These are phyloP conservation scores for Cicer pinnatifidum DNA, from an alignment of 306 rosid species.

Conservation along the genomic window DNA sequence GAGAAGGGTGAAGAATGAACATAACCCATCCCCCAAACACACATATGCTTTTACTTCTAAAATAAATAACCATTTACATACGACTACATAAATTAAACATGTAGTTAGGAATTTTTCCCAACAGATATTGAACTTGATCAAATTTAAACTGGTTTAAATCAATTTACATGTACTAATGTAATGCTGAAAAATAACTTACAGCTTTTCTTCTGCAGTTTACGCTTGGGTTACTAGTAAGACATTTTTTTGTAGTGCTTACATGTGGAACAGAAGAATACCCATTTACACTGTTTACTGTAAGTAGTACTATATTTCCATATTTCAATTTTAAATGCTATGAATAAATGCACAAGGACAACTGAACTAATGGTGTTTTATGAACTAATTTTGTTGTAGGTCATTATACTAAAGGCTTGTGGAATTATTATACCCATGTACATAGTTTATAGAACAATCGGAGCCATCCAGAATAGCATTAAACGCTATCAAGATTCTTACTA, in stretches of 20 bases:
- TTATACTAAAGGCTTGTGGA: constrained; percentile 69
- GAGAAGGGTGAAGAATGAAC: too few species aligned
- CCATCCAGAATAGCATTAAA: constrained; percentile 54
- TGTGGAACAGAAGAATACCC: constrained; percentile 71
- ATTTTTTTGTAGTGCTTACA: constrained; percentile 58
- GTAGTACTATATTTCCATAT: constrained; percentile 25
- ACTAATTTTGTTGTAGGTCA: constrained; percentile 45
- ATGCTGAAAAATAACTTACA: constrained; percentile 24
- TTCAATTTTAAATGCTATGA: neutral
- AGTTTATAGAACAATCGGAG: constrained; percentile 57
- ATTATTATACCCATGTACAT: constrained; percentile 84
- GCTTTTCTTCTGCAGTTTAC: constrained; percentile 65
- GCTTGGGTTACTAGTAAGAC: constrained; percentile 70
- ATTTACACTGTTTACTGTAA: constrained; percentile 76
- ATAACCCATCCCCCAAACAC: too few species aligned
- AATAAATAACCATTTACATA: too few species aligned
- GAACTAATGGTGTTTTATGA: neutral
- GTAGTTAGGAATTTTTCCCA: neutral
- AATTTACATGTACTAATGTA: neutral
- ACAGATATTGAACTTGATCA: neutral
- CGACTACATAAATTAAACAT: too few species aligned
- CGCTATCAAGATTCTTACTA: constrained; percentile 54
- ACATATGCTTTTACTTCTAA: too few species aligned
- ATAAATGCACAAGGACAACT: neutral
- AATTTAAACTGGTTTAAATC: neutral